These are phyloP conservation scores for Zygotorulaspora mrakii DNA, from an alignment of 1,139 yeast species.

Conservation along the genomic window DNA sequence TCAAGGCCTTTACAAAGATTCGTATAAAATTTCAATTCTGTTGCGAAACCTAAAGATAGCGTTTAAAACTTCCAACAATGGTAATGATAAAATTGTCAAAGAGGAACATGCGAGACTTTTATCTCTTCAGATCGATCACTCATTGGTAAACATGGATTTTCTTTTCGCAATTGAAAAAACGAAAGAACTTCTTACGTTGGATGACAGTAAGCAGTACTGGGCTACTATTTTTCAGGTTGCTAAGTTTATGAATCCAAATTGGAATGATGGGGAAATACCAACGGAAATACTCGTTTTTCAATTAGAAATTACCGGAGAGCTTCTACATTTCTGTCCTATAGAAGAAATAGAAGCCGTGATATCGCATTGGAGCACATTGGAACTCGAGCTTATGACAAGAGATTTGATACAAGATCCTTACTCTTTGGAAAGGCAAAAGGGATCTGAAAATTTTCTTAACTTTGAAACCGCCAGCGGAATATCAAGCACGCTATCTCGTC, in stretches of 20 bases:
- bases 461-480: constrained; percentile 10
- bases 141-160: constrained; percentile 53
- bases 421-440: constrained; percentile 17
- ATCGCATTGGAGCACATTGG: constrained; percentile 44
- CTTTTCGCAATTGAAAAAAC: constrained; percentile 46
- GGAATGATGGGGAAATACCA: constrained; percentile 41
- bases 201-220: constrained; percentile 41
- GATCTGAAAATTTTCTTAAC: constrained; percentile 2
- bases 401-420: constrained; percentile 29
- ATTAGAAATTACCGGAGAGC: constrained; percentile 46
- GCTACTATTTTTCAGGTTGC: constrained; percentile 59
- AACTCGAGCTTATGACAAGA: constrained; percentile 36
- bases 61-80: constrained; percentile 21
- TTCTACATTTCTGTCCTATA: constrained; percentile 43
- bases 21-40: constrained; percentile 44
- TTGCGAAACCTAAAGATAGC: constrained; percentile 42
- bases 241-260: constrained; percentile 42
- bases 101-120: constrained; percentile 37
- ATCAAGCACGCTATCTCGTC: constrained; percentile 9
- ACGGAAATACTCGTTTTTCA: constrained; percentile 42
- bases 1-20: constrained; percentile 50
- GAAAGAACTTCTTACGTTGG: constrained; percentile 40
- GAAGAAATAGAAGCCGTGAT: constrained; percentile 41
- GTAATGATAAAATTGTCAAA: constrained; percentile 5
- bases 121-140: constrained; percentile 55